These are phyloP conservation scores for Hibiscus trionum DNA, from an alignment of 345 rosid species.

Conservation along the genomic window DNA sequence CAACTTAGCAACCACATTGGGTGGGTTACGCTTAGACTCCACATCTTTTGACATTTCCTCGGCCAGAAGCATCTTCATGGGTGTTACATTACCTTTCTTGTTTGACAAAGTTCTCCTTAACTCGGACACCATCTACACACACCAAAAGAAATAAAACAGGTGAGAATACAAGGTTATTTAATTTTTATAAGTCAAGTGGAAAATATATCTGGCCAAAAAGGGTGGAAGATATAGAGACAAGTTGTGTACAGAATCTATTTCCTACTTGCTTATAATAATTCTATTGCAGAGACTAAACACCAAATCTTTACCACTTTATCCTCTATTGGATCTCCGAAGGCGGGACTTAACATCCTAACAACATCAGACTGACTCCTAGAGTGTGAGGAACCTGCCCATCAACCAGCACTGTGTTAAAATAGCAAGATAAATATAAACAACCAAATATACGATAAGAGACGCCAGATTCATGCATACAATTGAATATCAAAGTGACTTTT, in stretches of 20 bases:
- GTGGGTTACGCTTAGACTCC: conserved; percentile 42
- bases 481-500: background rate
- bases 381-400: conserved; percentile 41
- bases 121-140: conserved; percentile 50
- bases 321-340: conserved; percentile 47
- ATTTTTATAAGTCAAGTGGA: conserved; percentile 20
- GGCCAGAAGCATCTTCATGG: conserved; percentile 76
- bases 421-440: conserved; percentile 13
- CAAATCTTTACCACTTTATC: conserved; percentile 47
- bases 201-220: conserved; percentile 3
- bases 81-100: conserved; percentile 54
- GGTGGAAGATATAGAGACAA: conserved; percentile 19
- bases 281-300: conserved; percentile 2
- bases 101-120: conserved; percentile 50
- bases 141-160: conserved; percentile 6
- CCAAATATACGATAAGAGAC: background rate
- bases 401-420: conserved; percentile 20
- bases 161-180: conserved; percentile 14
- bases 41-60: conserved; percentile 83
- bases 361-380: conserved; percentile 73
- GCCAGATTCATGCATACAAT: conserved; percentile 1
- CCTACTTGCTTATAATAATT: conserved; percentile 13
- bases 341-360: conserved; percentile 36
- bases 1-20: conserved; percentile 88
- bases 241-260: conserved; percentile 16